Base-by-base conservation (phyloP, 139 green algal species). In the Astrephomene gubernaculifera region DNA sequence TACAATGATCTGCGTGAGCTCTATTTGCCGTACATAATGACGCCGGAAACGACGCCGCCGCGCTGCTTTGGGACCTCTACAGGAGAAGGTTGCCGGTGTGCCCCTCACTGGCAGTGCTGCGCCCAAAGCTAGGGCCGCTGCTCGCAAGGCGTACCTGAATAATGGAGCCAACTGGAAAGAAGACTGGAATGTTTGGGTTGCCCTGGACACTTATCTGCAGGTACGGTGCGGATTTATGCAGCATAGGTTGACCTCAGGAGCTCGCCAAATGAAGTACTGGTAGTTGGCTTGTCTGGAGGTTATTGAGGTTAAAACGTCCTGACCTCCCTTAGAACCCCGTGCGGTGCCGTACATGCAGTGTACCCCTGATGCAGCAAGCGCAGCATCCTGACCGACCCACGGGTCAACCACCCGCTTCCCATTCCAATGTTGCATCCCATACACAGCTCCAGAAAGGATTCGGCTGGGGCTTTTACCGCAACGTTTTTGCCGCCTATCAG, bases 401-500 rank as follows among this genome's bases (percentile, higher is more conserved):
- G 49, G 14, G 14, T 57, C 49, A 57, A 25, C 49, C 49, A 25
- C 12, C 14, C 49, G 49, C 49, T 12, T 57, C 49, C 12, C 49
- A 12, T 12, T 57, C 49, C 17, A 57, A 57, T 17, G 17, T 17
- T 17, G 49, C 12, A 57, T 17, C 12, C 49, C 49, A 12, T 12
- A 41, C 63, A n/a, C 73, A 71, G 54, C 74, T 82, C 4, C 29
- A 54, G 12, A 57, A 82, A 17, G 74, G 74, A 35, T 82, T 82
- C 29, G 53, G 53, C 53, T 82, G 74, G 74, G 38, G 22, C 14
- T 82, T 82, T 29, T 82, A 71, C 25, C 2, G 38, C 3, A 71
- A 57, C 19, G 9, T 82, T 38, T 57, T 43, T 12, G 38, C 8
- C 22, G 36, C 9, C 4, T 82, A 82, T 57, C 49, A 67, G 21